Conservation (phyloP, 345 rosid genomes). For the Populus alba region DNA sequence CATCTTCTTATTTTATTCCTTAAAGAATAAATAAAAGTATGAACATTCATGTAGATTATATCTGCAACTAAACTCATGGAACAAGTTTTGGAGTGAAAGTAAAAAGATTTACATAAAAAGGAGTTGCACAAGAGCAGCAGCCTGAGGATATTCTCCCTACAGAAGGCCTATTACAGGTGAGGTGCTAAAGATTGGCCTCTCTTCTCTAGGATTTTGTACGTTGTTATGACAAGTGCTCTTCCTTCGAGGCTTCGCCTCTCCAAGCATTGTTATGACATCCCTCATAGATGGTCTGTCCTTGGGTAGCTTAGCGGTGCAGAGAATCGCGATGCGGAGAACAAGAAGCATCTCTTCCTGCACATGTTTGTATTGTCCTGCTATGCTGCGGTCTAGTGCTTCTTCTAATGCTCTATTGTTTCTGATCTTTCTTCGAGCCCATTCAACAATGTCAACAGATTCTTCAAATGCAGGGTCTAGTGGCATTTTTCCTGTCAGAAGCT, state of each 20-base stretch:
- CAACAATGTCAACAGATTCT: slow-evolving; percentile 64
- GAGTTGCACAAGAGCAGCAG: background rate
- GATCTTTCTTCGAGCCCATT: slow-evolving; percentile 59
- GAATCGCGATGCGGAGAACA: slow-evolving; percentile 64
- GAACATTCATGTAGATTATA: slow-evolving; percentile 1
- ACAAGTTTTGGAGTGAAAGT: background rate
- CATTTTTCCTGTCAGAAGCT: slow-evolving; percentile 74
- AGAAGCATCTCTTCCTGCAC: slow-evolving; percentile 85
- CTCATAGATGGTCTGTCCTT: slow-evolving; percentile 87
- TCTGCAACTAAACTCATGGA: slow-evolving; percentile 13
- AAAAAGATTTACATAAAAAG: slow-evolving; percentile 21
- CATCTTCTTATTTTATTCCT: background rate
- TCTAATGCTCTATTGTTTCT: slow-evolving; percentile 48
- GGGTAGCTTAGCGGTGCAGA: slow-evolving; percentile 75
- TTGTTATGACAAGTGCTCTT: slow-evolving; percentile 58
- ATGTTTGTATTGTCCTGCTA: slow-evolving; percentile 71
- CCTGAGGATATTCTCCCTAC: slow-evolving; percentile 22
- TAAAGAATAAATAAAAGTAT: background rate
- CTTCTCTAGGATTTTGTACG: slow-evolving; percentile 38
- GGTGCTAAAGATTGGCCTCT: slow-evolving; percentile 51
- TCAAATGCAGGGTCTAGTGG: slow-evolving; percentile 79
- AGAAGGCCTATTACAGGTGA: slow-evolving; percentile 58
- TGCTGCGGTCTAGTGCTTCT: slow-evolving; percentile 60
- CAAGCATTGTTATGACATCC: slow-evolving; percentile 74
- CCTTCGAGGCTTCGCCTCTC: slow-evolving; percentile 83